These are phyloP conservation scores for Quercus tomentella DNA, from an alignment of 331 rosid species.

Conservation along the genomic window DNA sequence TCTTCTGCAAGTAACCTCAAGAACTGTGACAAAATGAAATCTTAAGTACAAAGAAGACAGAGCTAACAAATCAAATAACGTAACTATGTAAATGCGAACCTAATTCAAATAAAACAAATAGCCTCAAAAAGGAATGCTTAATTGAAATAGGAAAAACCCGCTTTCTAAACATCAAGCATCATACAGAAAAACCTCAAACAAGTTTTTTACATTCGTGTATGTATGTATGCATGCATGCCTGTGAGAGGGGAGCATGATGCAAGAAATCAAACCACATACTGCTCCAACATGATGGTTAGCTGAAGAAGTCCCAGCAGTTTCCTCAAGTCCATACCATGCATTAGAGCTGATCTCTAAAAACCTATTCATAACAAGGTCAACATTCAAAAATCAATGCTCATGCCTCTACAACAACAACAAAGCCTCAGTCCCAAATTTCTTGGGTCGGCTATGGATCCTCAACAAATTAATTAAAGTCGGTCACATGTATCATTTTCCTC, in stretches of 20 bases:
- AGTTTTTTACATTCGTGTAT: not conserved
- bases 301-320: constrained; percentile 64
- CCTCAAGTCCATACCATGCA: constrained; percentile 87
- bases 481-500: too few species aligned
- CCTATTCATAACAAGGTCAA: constrained; percentile 33
- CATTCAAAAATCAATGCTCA: not conserved
- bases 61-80: not conserved
- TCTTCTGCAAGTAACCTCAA: constrained; percentile 72
- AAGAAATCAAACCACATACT: constrained; percentile 35
- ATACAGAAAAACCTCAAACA: not conserved
- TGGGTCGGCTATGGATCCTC: too few species aligned
- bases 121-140: not conserved
- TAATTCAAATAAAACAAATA: not conserved
- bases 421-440: not conserved
- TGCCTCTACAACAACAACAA: not conserved
- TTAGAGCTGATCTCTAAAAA: constrained; percentile 63
- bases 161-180: not conserved
- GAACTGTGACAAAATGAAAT: constrained; percentile 46
- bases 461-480: too few species aligned
- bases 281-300: constrained; percentile 77
- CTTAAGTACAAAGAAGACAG: not conserved
- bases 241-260: not conserved
- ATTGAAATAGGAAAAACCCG: not conserved
- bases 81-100: not conserved
- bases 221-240: not conserved